Evolutionary conservation across 148 eudicot species (phyloP).

Genomic region (Nyssa sinensis): DNA sequence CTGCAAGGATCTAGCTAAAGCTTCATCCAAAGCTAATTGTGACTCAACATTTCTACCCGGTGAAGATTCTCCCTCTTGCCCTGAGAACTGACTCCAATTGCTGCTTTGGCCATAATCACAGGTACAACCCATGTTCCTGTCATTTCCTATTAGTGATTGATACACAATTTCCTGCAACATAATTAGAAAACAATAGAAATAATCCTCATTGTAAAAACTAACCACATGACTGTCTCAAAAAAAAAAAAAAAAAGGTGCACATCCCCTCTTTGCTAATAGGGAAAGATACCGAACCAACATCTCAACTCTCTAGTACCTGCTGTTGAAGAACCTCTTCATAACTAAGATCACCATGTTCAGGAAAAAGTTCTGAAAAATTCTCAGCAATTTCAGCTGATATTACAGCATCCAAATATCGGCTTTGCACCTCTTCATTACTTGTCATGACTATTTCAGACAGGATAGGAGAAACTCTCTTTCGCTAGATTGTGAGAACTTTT

Average conservation of each 20-base stretch:
- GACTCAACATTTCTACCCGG: slow-evolving; percentile 34
- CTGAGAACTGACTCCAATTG: slow-evolving; percentile 26
- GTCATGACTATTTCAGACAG: neutral
- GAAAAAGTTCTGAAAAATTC: neutral
- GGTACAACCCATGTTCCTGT: slow-evolving; percentile 23
- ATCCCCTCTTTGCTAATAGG: neutral
- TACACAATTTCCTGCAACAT: slow-evolving; percentile 27
- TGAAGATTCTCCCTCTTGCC: slow-evolving; percentile 54
- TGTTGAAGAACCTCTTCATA: slow-evolving; percentile 22
- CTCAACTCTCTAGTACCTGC: neutral
- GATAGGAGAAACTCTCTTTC: no score
- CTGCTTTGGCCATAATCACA: slow-evolving; percentile 37
- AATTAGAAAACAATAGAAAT: neutral
- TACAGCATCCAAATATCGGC: neutral
- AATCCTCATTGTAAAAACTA: neutral
- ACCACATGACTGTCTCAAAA: neutral
- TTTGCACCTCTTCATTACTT: neutral
- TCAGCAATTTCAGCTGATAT: neutral
- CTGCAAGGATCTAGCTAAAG: slow-evolving; percentile 63
- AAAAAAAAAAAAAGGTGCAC: no score
- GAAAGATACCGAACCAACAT: neutral
- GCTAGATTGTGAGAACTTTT: no score
- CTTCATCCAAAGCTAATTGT: slow-evolving; percentile 75
- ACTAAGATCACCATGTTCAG: slow-evolving; percentile 16
- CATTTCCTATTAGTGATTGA: slow-evolving; percentile 43